These are phyloP conservation scores for Fusarium clavum DNA, from an alignment of 2,329 filamentous ascomycete species.

Conservation along the genomic window DNA sequence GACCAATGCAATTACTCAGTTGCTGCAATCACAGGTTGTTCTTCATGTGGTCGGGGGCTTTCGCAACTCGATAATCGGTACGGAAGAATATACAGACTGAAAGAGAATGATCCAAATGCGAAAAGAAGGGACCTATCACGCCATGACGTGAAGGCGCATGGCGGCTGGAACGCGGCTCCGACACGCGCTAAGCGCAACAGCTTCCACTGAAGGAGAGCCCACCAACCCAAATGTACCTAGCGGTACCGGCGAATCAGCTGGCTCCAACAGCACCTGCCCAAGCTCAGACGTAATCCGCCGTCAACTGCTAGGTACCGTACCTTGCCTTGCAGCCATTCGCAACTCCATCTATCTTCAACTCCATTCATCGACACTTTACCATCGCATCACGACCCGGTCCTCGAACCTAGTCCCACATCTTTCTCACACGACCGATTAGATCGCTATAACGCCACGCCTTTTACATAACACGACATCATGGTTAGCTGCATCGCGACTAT, in stretches of 20 bases:
- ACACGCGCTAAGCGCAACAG: slow-evolving; percentile 30
- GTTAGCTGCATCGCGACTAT: slow-evolving; percentile 29
- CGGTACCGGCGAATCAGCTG: slow-evolving; percentile 32
- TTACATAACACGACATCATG: slow-evolving; percentile 34
- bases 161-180: slow-evolving; percentile 30
- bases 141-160: slow-evolving; percentile 37
- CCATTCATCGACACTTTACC: slow-evolving; percentile 29
- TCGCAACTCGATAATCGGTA: not conserved
- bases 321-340: slow-evolving; percentile 33
- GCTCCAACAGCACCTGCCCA: slow-evolving; percentile 25
- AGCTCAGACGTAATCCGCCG: slow-evolving; percentile 42
- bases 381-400: slow-evolving; percentile 22
- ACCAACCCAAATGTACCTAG: slow-evolving; percentile 16
- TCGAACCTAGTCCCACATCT: not conserved
- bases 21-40: too few species aligned
- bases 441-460: not conserved
- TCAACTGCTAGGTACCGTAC: slow-evolving; percentile 29
- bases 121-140: slow-evolving; percentile 25
- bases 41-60: accelerated
- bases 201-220: slow-evolving; percentile 9
- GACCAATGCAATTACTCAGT: not conserved
- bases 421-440: not conserved
- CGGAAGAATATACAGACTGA: not conserved
- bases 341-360: slow-evolving; percentile 26
- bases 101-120: slow-evolving; percentile 23